Evolutionary conservation across 352 stramenopile species (phyloP).

Genomic region (Peronospora tabacina): DNA sequence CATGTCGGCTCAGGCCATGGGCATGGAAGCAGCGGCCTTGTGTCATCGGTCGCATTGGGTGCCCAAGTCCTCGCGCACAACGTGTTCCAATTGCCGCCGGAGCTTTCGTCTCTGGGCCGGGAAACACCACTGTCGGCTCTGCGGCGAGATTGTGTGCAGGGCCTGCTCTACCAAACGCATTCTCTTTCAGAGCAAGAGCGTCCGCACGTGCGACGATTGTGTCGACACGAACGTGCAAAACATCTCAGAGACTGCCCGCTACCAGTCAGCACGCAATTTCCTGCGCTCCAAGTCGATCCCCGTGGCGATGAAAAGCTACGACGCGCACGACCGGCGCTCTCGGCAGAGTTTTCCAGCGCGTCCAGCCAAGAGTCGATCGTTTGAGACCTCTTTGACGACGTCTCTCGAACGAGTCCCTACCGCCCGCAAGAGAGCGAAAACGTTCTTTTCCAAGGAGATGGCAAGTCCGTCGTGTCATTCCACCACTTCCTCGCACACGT

Average conservation of each 20-base stretch:
- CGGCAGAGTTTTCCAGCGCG: conserved; percentile 12
- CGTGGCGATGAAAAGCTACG: conserved; percentile 8
- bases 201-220: conserved; percentile 72
- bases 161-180: conserved; percentile 67
- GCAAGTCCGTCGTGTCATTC: conserved; percentile 11
- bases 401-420: neutral
- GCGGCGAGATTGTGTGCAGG: conserved; percentile 68
- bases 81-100: conserved; percentile 58
- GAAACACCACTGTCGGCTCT: conserved; percentile 77
- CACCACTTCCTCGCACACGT: conserved; percentile 19
- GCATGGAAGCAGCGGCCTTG: conserved; percentile 56
- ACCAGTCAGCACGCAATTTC: conserved; percentile 33
- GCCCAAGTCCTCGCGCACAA: conserved; percentile 55
- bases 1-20: conserved; percentile 55
- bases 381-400: neutral
- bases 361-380: conserved; percentile 9
- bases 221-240: conserved; percentile 52
- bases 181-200: conserved; percentile 60
- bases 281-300: conserved; percentile 21
- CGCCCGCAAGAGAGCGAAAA: conserved; percentile 3
- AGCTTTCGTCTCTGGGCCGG: conserved; percentile 51
- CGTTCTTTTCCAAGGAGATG: conserved; percentile 1
- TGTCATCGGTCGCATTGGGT: conserved; percentile 72
- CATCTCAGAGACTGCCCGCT: conserved; percentile 34
- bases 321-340: conserved; percentile 20